Percentiles rank a stretch among this genome's conserved stretches.
Evolutionary conservation across 2,329 filamentous ascomycete genomes (phyloP).

Genomic region (Fonsecaea pedrosoi): DNA sequence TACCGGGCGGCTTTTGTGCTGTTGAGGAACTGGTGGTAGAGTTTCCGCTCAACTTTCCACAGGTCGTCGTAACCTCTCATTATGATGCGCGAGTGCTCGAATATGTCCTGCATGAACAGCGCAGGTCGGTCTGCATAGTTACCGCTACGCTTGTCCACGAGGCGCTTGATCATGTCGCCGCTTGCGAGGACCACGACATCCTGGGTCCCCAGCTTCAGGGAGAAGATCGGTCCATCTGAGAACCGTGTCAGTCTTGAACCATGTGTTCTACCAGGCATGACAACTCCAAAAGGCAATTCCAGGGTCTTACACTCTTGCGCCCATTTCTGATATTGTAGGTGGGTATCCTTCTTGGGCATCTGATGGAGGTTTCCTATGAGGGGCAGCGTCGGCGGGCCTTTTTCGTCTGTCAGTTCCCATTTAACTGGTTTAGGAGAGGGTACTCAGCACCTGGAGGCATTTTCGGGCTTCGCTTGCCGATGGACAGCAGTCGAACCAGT

Average conservation of each 20-base stretch:
- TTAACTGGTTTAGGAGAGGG: background rate
- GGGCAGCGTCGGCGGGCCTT: constrained; percentile 51
- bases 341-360: constrained; percentile 52
- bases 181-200: constrained; percentile 58
- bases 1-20: constrained; percentile 33
- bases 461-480: background rate
- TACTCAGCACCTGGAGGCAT: constrained; percentile 12
- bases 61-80: constrained; percentile 32
- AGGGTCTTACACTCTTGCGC: constrained; percentile 56
- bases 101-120: constrained; percentile 52
- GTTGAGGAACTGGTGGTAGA: constrained; percentile 37
- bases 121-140: constrained; percentile 56
- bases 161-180: constrained; percentile 56
- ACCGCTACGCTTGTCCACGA: constrained; percentile 56
- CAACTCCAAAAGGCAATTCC: background rate
- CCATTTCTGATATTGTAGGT: constrained; percentile 61
- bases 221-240: constrained; percentile 52
- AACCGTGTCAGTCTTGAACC: too few relatives aligned
- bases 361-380: constrained; percentile 57
- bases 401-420: background rate
- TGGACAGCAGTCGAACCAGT: background rate
- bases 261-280: constrained; percentile 15
- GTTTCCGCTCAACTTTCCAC: constrained; percentile 34
- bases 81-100: constrained; percentile 21
- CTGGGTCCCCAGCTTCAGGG: constrained; percentile 58